A percentile compares a stretch with the other conserved stretches of the same genome.
Conservation (phyloP, 176 grass and related monocot genomes). For the Coix lacrymajobi region DNA sequence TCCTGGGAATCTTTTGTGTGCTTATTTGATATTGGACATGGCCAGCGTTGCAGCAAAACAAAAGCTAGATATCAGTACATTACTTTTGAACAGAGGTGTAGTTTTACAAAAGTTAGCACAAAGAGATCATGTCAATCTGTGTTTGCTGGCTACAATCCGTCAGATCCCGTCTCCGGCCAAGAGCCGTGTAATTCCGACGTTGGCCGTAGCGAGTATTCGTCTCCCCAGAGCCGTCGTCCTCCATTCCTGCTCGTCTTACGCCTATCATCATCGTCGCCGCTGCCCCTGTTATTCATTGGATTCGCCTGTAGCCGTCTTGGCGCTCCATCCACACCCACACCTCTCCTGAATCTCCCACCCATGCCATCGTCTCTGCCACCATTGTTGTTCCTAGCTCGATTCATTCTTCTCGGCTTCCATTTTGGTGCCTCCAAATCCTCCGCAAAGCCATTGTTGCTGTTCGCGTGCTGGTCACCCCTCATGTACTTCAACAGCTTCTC, state of each 20-base stretch:
- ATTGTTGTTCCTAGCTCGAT: background rate
- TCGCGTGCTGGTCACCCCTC: background rate
- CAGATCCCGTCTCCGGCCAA: background rate
- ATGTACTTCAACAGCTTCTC: background rate
- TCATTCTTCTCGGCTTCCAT: conserved; percentile 40
- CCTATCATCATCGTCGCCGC: background rate
- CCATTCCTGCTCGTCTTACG: background rate
- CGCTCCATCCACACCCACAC: background rate
- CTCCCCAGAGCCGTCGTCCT: background rate
- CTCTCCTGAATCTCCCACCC: background rate
- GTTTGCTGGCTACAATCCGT: background rate
- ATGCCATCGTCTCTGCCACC: background rate
- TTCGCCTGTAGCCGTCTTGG: background rate
- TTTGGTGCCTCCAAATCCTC: conserved; percentile 30
- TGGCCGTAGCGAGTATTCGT: conserved; percentile 29
- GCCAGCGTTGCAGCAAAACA: background rate
- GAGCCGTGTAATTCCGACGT: conserved; percentile 18
- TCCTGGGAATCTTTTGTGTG: background rate
- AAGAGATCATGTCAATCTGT: background rate
- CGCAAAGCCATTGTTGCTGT: background rate
- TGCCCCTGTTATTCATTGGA: background rate
- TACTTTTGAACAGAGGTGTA: background rate
- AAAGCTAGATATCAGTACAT: background rate
- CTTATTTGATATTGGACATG: background rate
- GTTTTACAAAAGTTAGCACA: conserved; percentile 7